Conservation (phyloP, 306 rosid genomes). For the Abrus precatorius region DNA sequence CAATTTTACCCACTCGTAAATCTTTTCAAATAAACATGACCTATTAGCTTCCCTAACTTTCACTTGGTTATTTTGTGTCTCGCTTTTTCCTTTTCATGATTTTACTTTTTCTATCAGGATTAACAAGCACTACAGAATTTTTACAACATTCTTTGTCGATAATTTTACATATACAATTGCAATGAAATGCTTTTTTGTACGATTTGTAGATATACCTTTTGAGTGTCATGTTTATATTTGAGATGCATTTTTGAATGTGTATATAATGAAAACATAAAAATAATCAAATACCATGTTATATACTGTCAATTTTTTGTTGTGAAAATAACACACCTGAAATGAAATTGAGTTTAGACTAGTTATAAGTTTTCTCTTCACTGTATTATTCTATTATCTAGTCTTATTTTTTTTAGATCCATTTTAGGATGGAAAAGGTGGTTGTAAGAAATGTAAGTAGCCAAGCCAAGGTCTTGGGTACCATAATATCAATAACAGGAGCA, state of each 20-base stretch:
- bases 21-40: not conserved
- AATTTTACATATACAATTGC: not conserved
- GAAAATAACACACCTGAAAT: not conserved
- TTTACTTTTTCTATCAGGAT: not conserved
- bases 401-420: not conserved
- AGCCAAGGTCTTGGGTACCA: slow-evolving; percentile 83
- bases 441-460: slow-evolving; percentile 66
- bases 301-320: too few species aligned
- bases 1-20: not conserved
- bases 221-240: too few species aligned
- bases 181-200: not conserved
- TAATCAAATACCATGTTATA: too few species aligned
- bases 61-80: not conserved
- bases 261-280: too few species aligned
- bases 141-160: not conserved
- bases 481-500: slow-evolving; percentile 87
- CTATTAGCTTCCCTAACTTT: not conserved
- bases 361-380: not conserved
- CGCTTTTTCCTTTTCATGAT: not conserved
- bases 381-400: not conserved
- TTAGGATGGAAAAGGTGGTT: slow-evolving; percentile 81
- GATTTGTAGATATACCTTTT: not conserved
- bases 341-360: not conserved
- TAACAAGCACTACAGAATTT: not conserved
- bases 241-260: too few species aligned